Base-by-base conservation (phyloP, 1,139 yeast genomes). In the Suhomyces maxii region DNA sequence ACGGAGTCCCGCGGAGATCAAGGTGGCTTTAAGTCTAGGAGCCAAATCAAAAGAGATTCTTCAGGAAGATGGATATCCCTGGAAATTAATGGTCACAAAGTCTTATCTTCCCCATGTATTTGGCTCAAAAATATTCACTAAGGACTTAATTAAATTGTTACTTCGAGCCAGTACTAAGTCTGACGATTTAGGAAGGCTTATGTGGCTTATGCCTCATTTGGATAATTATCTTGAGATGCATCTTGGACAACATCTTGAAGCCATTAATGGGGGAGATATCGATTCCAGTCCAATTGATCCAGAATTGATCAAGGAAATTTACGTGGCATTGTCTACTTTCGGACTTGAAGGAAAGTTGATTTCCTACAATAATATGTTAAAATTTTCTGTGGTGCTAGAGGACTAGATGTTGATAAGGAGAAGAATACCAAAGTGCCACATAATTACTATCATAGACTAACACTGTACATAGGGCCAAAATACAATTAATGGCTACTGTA, bases 201-300 rank as follows among this genome's bases (percentile, higher is more conserved):
- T 70, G 65, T 72, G 77, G 77, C 45, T 71, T 12, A 56, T 68
- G 26, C 76, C 75, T 2, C 67, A 68, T 51, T 56, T 72, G 44
- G 76, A 72, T 48, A 52, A 53, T n/a, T 70, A 55, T 42, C 45
- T 71, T 5, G 50, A 50, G 25, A 23, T 30, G 0, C 44, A 50
- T 30, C 31, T 52, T 7, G 42, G 26, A 6, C 31, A 39, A 23
- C 51, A 57, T 42, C 14, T 54, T 25, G 45, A 45, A 6, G 38
- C 41, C 8, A 40, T 41, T 12, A 44, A 48, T 10, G 31, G 18
- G 8, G 45, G 51, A 25, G 44, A 42, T 12, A 8, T 41, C n/a
- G 45, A 48, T 23, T 34, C 39, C 10, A 42, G 45, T 34, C 44
- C 44, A 8, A 41, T 54, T 8, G 57, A 54, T 41, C 40, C 44